phyloP scores from a whole-genome alignment of 768 basidiomycete genomes.

The Amanita inopinata region DNA sequence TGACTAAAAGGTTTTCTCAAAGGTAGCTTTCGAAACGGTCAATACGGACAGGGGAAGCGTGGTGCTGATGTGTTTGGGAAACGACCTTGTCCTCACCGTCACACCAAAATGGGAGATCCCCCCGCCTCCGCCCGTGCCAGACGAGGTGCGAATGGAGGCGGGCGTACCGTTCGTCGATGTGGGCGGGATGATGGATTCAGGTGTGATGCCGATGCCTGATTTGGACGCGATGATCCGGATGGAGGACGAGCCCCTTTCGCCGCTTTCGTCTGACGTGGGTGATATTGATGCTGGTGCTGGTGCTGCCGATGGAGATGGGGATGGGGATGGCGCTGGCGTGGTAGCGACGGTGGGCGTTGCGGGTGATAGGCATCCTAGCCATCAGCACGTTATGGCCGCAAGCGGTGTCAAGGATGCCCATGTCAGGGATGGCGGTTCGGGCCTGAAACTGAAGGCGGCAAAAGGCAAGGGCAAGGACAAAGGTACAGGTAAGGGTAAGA shows the following conservation, averaged over 20 bases:
- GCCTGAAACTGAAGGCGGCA: no score
- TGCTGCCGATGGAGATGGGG: neutral
- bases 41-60: slow-evolving; percentile 19
- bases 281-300: neutral
- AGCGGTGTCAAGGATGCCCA: no score
- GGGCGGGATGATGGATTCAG: no score
- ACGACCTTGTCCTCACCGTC: slow-evolving; percentile 25
- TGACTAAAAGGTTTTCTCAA: neutral
- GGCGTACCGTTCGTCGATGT: neutral
- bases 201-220: no score
- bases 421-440: slow-evolving; percentile 1
- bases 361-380: neutral
- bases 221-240: slow-evolving; percentile 10
- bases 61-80: slow-evolving; percentile 27
- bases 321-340: neutral
- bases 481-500: neutral
- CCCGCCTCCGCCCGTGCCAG: neutral
- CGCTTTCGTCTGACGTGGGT: no score
- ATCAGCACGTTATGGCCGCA: no score
- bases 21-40: slow-evolving; percentile 18
- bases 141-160: slow-evolving; percentile 4
- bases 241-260: no score
- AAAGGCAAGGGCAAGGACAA: neutral
- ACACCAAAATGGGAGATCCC: slow-evolving; percentile 16
- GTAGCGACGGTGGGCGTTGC: neutral